Evolutionary conservation across 805 yeast species (phyloP), one percentile per base, ranked within the genome.

Genomic region (Danielia oregonensis): DNA sequence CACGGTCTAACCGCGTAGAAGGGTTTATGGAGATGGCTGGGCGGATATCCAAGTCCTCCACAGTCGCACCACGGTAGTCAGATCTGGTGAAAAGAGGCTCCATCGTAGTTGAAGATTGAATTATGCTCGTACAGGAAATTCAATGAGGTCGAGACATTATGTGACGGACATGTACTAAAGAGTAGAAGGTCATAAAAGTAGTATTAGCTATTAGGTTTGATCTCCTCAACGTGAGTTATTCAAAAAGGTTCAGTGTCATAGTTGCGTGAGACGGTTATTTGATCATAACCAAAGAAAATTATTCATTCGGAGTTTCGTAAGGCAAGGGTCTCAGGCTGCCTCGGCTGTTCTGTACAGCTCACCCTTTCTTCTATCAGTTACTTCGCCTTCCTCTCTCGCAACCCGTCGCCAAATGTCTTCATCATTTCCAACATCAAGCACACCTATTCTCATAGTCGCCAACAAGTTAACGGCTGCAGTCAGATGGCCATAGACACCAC

Each of bases 381-480:
- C 43, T 11, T 79, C 52, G 61, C 80, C 67, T 74, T 82, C 70
- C 75, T 83, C 70, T 68, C 83, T 40, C 52, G 67, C 68, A 67
- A 80, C 62, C 73, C 87, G 78, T 59, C 79, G 78, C 94, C 95
- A 86, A 16, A 85, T 85, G 47, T 83, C 82, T 41, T 79, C 83
- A 46, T 86, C 91, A 43, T 84, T 74, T 7, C 89, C 89, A 11
- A 86, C 83, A 41, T 88, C 78, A 19, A 85, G 68, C 17, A 85
- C 89, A 1, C 95, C 96, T 11, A 89, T 82, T 51, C 97, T 74
- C 97, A 89, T 87, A 1, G 96, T 89, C 2, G 96, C 94, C 40
- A 89, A 66, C 40, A 89, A 61, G 60, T 89, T 89, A 53, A 82
- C 84, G 1, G 96, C 97, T 0, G 97, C 97, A 37, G 91, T 87